Evolutionary conservation across 2,329 filamentous ascomycete genomes (phyloP), one percentile per base, ranked within the genome.

Genomic region (Ophiostoma fasciatum): DNA sequence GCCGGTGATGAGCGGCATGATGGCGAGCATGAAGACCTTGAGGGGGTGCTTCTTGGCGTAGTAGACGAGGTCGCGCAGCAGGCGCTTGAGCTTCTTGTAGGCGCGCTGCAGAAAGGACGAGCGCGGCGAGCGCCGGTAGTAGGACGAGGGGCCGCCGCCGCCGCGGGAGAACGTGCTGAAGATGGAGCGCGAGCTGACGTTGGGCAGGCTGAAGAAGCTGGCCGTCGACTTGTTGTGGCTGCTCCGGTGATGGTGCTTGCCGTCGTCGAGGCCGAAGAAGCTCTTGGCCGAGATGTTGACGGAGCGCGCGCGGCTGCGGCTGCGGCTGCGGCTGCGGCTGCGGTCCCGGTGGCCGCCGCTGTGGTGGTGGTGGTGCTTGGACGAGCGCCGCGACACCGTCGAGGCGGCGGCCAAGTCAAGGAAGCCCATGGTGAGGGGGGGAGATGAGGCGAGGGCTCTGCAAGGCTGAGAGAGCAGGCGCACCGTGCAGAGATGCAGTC

Each of bases 1-100:
- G 35, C 83, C 83, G 2, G 79, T 85, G 49, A 94, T 63, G 39
- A 96, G 67, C 9, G 88, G 88, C 70, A 94, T 74, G 49, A 94
- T 70, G 43, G 94, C 78, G 43, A 85, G 71, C 64, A 82, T 66
- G 62, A 94, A 82, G 32, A 93, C 82, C 60, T 92, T 92, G 52
- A 84, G 61, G 0, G 87, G 88, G 60, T 94, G 79, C 26, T 74
- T 69, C 53, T 82, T 79, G 49, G 82, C 80, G 60, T 88, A 93
- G 54, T 78, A 72, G 54, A 79, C 66, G 8, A 94, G 74, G 53
- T 93, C 78, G 50, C 80, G 79, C 39, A 94, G 61, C 43, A 94
- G 71, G 29, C 79, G 75, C 52, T 78, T 79, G 42, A 94, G 71
- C 49, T 83, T 78, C 56, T 73, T 71, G 55, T 83, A 68, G 31